Base-by-base conservation (phyloP, 2,329 filamentous ascomycete species). In the Phoma sp. region DNA sequence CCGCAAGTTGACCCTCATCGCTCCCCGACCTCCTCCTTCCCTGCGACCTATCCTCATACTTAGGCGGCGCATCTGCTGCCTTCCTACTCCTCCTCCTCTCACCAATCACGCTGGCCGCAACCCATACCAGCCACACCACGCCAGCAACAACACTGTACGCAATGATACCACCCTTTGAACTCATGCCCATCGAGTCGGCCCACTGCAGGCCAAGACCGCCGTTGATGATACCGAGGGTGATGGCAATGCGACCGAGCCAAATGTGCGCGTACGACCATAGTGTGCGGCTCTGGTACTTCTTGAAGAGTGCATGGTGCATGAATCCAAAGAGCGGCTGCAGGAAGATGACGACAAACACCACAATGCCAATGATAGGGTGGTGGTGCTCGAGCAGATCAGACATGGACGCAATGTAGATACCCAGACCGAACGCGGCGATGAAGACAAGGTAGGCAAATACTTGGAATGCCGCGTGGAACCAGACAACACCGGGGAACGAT, bases 161-260 rank as follows among this genome's bases (percentile, higher is more conserved):
- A 56, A 84, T 81, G 42, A 67, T 68, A 1, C 69, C 69, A 6
- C 56, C 42, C 17, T 32, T 60, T 0, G 65, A 67, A n/a, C 72
- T 72, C 18, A 69, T 61, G 4, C 59, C 65, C 38, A 73, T 76
- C 28, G 75, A 71, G 18, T 77, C 73, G 2, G 80, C 78, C 15
- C 83, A 70, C 52, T 73, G 69, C 30, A 85, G 76, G 0, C 83
- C 83, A 1, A 85, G 67, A 0, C 83, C 83, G n/a, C 81, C 83
- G 62, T 85, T 85, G 65, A 85, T 75, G 50, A 84, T 81, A 3
- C 81, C 83, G 1, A 85, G 69, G 0, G 78, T 73, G 11, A 86
- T 78, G 18, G 80, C 73, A 23, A 74, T 60, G 4, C 83, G 76
- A 15, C 83, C 83, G 21, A 84, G 62, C 83, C 83, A 86, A 40